A percentile compares a stretch with the other conserved stretches of the same genome.
Conservation (phyloP, 106 monocot genomes). For the Dactylorhiza incarnata region DNA sequence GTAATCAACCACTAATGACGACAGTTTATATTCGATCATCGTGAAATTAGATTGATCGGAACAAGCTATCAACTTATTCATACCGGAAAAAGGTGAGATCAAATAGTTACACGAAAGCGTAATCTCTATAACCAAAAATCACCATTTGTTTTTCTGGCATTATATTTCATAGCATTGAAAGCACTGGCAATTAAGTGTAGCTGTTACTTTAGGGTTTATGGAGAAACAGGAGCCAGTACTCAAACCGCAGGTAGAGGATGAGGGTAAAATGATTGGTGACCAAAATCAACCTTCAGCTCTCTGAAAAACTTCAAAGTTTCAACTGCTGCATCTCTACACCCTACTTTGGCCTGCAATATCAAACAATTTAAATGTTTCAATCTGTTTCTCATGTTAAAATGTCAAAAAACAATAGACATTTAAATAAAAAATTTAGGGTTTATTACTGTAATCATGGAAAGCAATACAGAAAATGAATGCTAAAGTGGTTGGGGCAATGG, state of each 20-base stretch:
- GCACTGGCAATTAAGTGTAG: not conserved
- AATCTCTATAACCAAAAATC: too few species aligned
- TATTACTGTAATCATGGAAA: not conserved
- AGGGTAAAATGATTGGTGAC: not conserved
- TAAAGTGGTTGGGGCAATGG: not conserved
- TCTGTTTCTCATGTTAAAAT: not conserved
- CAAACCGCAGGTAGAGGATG: not conserved
- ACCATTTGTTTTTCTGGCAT: too few species aligned
- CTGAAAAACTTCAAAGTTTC: constrained; percentile 27
- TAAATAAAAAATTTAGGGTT: too few species aligned
- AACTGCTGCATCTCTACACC: constrained; percentile 22
- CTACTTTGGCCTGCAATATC: constrained; percentile 35
- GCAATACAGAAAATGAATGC: not conserved
- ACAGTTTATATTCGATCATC: too few species aligned
- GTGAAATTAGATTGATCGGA: too few species aligned
- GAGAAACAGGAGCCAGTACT: not conserved
- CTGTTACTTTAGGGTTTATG: not conserved
- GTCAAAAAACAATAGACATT: not conserved
- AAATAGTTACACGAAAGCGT: too few species aligned
- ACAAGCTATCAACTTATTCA: too few species aligned
- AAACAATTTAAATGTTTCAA: not conserved
- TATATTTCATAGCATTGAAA: too few species aligned
- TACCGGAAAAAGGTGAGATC: too few species aligned
- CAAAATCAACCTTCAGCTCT: constrained; percentile 22
- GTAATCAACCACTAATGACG: too few species aligned